phyloP scores from a whole-genome alignment of 73 alveolate genomes.

The Symbiodinium natans region DNA sequence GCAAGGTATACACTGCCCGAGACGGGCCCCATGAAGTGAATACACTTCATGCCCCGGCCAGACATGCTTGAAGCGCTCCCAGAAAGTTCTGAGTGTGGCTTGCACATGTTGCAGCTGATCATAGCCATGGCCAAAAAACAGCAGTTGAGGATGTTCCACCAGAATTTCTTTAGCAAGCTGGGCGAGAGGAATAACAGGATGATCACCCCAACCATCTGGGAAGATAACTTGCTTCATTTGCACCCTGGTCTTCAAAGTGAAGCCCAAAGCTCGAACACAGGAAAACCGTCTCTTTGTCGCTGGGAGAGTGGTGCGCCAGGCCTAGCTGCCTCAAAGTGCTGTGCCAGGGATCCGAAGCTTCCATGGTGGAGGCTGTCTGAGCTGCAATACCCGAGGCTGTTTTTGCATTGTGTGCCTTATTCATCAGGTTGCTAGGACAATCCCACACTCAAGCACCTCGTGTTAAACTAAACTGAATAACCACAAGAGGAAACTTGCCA shows the following conservation, averaged over 20 bases:
- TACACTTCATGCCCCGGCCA: neutral
- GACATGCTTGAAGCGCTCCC: neutral
- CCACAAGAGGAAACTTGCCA: neutral
- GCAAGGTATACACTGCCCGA: neutral
- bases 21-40: neutral
- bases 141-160: neutral
- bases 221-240: neutral
- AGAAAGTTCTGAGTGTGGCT: neutral
- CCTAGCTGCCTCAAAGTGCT: neutral
- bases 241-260: neutral
- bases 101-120: neutral
- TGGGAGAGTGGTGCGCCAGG: neutral
- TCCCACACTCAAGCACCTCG: too few relatives aligned
- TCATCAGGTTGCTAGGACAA: neutral
- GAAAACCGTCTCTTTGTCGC: neutral
- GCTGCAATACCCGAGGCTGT: neutral
- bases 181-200: neutral
- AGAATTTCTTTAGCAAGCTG: neutral
- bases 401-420: neutral
- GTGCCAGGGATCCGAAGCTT: neutral
- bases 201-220: neutral
- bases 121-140: neutral
- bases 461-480: neutral
- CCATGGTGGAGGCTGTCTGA: neutral
- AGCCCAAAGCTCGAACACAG: neutral